These are phyloP conservation scores for Boletus huronensis DNA, from an alignment of 768 basidiomycete genomes.

Conservation along the genomic window DNA sequence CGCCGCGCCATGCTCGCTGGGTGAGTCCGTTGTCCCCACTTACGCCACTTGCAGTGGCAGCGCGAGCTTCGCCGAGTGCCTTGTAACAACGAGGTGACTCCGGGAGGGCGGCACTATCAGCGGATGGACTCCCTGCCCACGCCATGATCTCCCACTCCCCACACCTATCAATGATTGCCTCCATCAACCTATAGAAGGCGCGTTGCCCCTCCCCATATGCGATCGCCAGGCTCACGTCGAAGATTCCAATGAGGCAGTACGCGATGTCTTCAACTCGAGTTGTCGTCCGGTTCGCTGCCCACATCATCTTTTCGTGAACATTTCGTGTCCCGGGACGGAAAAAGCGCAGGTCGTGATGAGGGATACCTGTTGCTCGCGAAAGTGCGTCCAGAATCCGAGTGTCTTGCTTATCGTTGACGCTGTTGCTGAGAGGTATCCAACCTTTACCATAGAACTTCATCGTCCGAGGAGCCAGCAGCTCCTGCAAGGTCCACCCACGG, in stretches of 20 bases:
- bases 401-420: constrained; percentile 29
- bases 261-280: constrained; percentile 33
- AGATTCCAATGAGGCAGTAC: constrained; percentile 33
- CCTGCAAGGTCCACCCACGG: constrained; percentile 32
- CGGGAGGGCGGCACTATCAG: constrained; percentile 28
- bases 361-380: constrained; percentile 27
- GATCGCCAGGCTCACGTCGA: constrained; percentile 33
- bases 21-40: neutral
- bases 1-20: constrained; percentile 23
- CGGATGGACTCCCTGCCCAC: constrained; percentile 26
- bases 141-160: constrained; percentile 35
- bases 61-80: constrained; percentile 9
- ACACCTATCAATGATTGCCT: constrained; percentile 25
- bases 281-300: constrained; percentile 34
- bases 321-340: constrained; percentile 25
- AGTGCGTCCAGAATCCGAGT: constrained; percentile 19
- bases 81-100: constrained; percentile 32
- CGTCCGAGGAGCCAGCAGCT: constrained; percentile 25
- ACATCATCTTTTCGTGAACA: constrained; percentile 31
- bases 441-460: constrained; percentile 33
- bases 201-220: constrained; percentile 35
- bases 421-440: constrained; percentile 24
- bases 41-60: neutral
- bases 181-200: constrained; percentile 30
- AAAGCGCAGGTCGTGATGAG: constrained; percentile 20